These are phyloP conservation scores for Gossypium australe DNA, from an alignment of 345 rosid species.

Conservation along the genomic window DNA sequence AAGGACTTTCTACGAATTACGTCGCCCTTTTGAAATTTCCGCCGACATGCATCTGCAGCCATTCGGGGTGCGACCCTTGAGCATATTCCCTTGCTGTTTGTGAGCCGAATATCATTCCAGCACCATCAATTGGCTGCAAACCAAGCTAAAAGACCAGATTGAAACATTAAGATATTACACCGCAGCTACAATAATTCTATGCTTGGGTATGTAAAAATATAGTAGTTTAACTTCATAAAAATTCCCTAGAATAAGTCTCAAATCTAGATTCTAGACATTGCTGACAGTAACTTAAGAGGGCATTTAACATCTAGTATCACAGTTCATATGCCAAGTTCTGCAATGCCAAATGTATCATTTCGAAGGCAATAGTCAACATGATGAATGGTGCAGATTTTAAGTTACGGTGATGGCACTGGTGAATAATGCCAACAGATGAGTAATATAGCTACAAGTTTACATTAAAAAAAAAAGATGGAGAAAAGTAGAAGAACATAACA, in stretches of 20 bases:
- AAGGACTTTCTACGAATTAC: not conserved
- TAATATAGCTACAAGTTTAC: not conserved
- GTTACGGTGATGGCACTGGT: not conserved
- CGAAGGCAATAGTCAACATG: not conserved
- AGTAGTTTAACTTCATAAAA: not conserved
- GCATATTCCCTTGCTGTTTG: slow-evolving; percentile 53
- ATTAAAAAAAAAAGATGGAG: not conserved
- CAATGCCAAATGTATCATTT: not conserved
- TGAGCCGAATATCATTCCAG: slow-evolving; percentile 53
- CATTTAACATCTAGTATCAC: too few relatives aligned
- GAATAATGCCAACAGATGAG: not conserved
- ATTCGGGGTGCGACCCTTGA: slow-evolving; percentile 54
- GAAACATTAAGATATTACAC: not conserved
- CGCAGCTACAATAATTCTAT: not conserved
- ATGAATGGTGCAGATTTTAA: not conserved
- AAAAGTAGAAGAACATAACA: not conserved
- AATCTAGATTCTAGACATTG: not conserved
- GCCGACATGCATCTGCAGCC: slow-evolving; percentile 49
- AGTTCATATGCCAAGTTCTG: not conserved
- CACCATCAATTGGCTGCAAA: slow-evolving; percentile 1
- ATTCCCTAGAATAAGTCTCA: not conserved
- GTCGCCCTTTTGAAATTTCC: slow-evolving; percentile 5
- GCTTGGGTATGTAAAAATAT: not conserved
- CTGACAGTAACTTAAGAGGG: not conserved
- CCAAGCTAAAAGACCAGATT: slow-evolving; percentile 36